Evolutionary conservation across 192 early-diverging fungal genomes (phyloP), one percentile per base, ranked within the genome.

Genomic region (Oehlia diaphana): DNA sequence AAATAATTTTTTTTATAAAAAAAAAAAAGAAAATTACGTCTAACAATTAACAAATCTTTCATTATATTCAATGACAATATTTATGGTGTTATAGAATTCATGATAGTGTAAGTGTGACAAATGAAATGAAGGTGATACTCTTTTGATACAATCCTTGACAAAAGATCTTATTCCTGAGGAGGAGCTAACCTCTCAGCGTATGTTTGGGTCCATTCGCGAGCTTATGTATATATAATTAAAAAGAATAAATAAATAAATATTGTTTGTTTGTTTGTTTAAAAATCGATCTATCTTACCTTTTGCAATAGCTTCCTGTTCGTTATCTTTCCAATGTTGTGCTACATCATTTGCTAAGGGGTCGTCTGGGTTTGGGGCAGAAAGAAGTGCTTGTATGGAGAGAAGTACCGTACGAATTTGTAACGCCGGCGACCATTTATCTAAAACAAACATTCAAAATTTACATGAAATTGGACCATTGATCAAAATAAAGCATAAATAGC

Each of bases 391-490:
- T 82, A 99, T 93, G 10, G 98, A 99, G 26, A 99, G 91, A 68
- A 99, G 88, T 28, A 99, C 98, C 1, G 98, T 99, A 72, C 98
- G 95, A 80, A 99, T 97, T 83, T 99, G 98, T 67, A 98, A 88
- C 8, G 98, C 98, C 8, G 98, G 98, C 47, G 96, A 97, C 98
- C 98, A 99, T 85, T 98, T 98, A 86, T 99, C 98, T 96, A 77
- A 26, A 26, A 77, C 16, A 63, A 47, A 26, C 7, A 44, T 44
- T 44, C 10, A 47, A 47, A 44, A 9, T 44, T n/a, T 63, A 19
- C 14, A 74, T 28, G 47, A 26, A n/a, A 62, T 28, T 72, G 39
- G 0, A 19, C 16, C 50, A 74, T 80, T 39, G 28, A 35, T 47
- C 39, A 61, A 70, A 58, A 61, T 4, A 77, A 69, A 33, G 28